Evolutionary conservation across 2,329 filamentous ascomycete genomes (phyloP).

Genomic region (Rhynchosporium graminicola): DNA sequence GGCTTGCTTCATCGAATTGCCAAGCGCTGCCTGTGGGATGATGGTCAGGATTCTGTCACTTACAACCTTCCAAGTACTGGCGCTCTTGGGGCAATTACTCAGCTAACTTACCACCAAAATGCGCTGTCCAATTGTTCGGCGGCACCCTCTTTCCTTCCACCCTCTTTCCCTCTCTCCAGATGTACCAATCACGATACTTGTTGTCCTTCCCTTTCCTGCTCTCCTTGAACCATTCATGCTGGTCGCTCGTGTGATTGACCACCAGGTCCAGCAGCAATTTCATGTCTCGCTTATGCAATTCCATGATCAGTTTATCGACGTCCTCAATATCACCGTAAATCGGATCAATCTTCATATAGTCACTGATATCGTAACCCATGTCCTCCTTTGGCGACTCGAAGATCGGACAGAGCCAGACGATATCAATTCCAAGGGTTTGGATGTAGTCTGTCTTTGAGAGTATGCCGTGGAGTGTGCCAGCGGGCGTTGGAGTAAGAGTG

Average conservation of each 20-base stretch:
- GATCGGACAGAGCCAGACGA: constrained; percentile 68
- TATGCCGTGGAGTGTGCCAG: constrained; percentile 63
- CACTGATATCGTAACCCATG: constrained; percentile 70
- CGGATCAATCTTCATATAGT: constrained; percentile 65
- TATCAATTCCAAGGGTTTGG: constrained; percentile 59
- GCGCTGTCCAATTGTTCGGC: constrained; percentile 72
- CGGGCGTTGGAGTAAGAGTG: constrained; percentile 58
- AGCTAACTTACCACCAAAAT: constrained; percentile 51
- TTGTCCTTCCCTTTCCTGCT: constrained; percentile 51
- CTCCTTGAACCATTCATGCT: constrained; percentile 66
- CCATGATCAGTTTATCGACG: constrained; percentile 61
- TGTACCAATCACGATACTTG: constrained; percentile 62
- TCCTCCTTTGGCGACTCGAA: constrained; percentile 65
- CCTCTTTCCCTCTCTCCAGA: constrained; percentile 60
- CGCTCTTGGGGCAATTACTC: no score
- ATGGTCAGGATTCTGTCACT: no score
- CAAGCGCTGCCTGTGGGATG: constrained; percentile 50
- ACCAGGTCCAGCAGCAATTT: constrained; percentile 74
- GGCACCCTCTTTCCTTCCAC: constrained; percentile 62
- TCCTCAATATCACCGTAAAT: constrained; percentile 68
- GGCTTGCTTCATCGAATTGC: constrained; percentile 69
- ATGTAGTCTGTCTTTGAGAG: constrained; percentile 64
- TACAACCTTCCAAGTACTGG: no score
- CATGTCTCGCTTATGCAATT: constrained; percentile 64
- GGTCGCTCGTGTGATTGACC: constrained; percentile 73